phyloP scores from a whole-genome alignment of 257 asterid species.

The Echium plantagineum region DNA sequence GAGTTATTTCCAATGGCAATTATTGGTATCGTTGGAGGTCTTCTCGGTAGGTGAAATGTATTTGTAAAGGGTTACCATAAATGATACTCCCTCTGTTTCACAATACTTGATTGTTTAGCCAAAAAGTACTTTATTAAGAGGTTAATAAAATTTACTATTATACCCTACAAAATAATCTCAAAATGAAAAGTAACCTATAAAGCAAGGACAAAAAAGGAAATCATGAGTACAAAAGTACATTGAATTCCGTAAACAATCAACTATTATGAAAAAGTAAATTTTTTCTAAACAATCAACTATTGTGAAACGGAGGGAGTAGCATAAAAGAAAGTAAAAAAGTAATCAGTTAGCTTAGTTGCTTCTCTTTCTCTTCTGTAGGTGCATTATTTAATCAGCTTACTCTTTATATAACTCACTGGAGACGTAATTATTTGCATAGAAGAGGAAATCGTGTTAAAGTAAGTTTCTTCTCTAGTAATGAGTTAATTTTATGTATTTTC shows the following conservation, averaged over 20 bases:
- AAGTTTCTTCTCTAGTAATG: constrained; percentile 20
- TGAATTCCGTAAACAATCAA: too few species aligned
- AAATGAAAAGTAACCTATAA: too few species aligned
- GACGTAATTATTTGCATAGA: constrained; percentile 84
- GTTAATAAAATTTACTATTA: too few species aligned
- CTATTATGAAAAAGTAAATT: too few species aligned
- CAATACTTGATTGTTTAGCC: too few species aligned
- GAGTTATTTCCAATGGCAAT: constrained; percentile 96
- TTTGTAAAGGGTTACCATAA: constrained; percentile 8
- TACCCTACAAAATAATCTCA: too few species aligned
- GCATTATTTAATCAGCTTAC: constrained; percentile 97
- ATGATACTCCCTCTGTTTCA: too few species aligned
- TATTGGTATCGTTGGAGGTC: constrained; percentile 97
- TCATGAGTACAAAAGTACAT: too few species aligned
- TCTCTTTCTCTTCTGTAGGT: constrained; percentile 32
- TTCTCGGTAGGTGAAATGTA: constrained; percentile 57
- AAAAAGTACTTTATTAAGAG: too few species aligned
- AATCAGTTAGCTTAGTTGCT: constrained; percentile 12
- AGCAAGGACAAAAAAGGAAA: too few species aligned
- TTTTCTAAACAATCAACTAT: too few species aligned
- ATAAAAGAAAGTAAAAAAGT: background rate
- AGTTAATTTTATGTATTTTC: background rate
- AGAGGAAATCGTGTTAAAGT: constrained; percentile 86
- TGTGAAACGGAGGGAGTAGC: too few species aligned
- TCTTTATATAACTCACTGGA: constrained; percentile 71